Evolutionary conservation across 371 early-diverging fungal species (phyloP), one percentile per base, ranked within the genome.

Genomic region (Mucor velutinosus): DNA sequence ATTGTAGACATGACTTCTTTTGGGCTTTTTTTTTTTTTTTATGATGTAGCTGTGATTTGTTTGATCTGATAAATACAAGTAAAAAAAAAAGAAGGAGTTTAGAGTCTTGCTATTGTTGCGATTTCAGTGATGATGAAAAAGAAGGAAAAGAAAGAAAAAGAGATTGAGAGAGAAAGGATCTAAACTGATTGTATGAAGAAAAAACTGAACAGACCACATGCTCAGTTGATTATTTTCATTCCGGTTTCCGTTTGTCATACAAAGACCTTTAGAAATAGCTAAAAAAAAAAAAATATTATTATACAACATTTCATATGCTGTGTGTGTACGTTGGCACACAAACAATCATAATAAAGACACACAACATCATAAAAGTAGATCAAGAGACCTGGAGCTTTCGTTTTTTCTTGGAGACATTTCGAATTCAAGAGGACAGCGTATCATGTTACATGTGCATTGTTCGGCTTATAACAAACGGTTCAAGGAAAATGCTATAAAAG

Each of bases 171-270:
- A 57, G 56, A 67, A 57, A 41, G 32, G 45, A 58, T n/a, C 7
- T 33, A 30, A 45, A 30, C 51, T 51, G 51, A 23, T 59, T 37
- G 33, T 37, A 25, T 59, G 23, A 37, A 39, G 29, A 62, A 62
- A 49, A 45, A 49, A 49, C 51, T 51, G 62, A 29, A 29, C 43
- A 58, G 60, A 59, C 33, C 66, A 66, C 60, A 60, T 66, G 66
- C 6, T 60, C 63, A 61, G 30, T 27, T 37, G 37, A 37, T 37
- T 43, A 25, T 45, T 35, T 58, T 49, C 66, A 56, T 67, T 67
- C 67, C 67, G 67, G 55, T 30, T 67, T 67, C 67, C 67, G 67
- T 61, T 21, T 53, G 56, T 30, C 56, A 51, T 51, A 51, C 51
- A 51, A 51, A 12, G 23, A 45, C 45, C 19, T 45, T 45, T 12